Base-by-base conservation (phyloP, 768 basidiomycete genomes). In the Pholiota molesta region DNA sequence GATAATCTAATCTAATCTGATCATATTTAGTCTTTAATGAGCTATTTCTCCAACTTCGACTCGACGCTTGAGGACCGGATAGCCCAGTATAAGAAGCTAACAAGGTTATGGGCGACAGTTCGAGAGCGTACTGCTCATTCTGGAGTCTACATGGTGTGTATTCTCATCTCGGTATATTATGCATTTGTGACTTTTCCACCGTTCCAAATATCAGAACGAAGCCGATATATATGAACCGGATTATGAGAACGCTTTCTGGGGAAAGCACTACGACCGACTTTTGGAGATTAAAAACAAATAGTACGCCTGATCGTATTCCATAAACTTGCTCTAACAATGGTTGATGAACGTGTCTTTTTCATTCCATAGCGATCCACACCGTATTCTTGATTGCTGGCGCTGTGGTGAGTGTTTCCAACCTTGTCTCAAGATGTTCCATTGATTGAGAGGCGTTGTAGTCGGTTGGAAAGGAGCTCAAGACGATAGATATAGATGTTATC, bases 321-420 rank as follows among this genome's bases (percentile, higher is more conserved):
- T 11, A 13, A 35, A 14, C 31, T 14, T 23, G 19, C n/a, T 31
- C n/a, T 29, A 19, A 14, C 45, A 8, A 42, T 57, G n/a, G 5
- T n/a, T 13, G 35, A 37, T 11, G 10, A 37, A 11, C 7, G 7
- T 37, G 2, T 37, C 17, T 3, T 28, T 29, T 61, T 23, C 11
- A 5, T 31, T 4, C 26, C 11, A n/a, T 28, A 67, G 66, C 42
- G 66, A 67, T 47, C 63, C 66, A 0, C 47, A 67, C 19, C 64
- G 63, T 49, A 54, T 67, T 17, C 66, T 67, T 21, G 66, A 67
- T 51, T 67, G 66, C 51, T 67, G 66, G 66, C 62, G 57, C 33
- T 67, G 66, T 51, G 62, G 65, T 66, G 47, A 37, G 65, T 57
- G 26, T 16, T 3, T 51, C 19, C 49, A 1, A 5, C 9, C 13